These are phyloP conservation scores for Rhododendron henanense DNA, from an alignment of 148 eudicot species.

Conservation along the genomic window DNA sequence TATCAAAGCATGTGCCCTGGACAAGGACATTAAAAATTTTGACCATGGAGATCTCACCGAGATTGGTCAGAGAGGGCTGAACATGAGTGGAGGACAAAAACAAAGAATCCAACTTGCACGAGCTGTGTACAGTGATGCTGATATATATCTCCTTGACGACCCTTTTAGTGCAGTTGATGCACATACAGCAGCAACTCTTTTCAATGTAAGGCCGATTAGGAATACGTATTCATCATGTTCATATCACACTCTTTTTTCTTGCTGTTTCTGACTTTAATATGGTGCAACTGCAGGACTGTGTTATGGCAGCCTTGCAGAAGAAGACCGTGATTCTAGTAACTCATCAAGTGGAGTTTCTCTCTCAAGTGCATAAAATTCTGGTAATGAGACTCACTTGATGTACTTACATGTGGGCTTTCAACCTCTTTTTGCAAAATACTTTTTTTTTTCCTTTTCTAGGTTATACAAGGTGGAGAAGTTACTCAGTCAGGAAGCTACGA, in stretches of 20 bases:
- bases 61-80: conserved; percentile 63
- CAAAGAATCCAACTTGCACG: conserved; percentile 64
- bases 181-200: conserved; percentile 52
- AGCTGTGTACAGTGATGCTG: conserved; percentile 59
- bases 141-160: conserved; percentile 64
- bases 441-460: conserved; percentile 22
- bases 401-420: neutral
- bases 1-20: conserved; percentile 46
- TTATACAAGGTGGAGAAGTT: conserved; percentile 50
- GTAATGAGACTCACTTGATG: conserved; percentile 20
- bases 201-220: conserved; percentile 27
- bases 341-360: conserved; percentile 74
- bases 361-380: conserved; percentile 53
- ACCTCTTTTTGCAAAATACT: neutral
- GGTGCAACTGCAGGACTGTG: conserved; percentile 49
- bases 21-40: conserved; percentile 42
- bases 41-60: conserved; percentile 54
- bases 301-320: conserved; percentile 41
- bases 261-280: neutral
- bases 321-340: conserved; percentile 62
- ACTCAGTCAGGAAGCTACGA: conserved; percentile 54
- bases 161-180: conserved; percentile 75
- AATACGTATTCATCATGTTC: neutral
- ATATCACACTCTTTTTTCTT: neutral
- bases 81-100: conserved; percentile 62